Evolutionary conservation across 257 asterid genomes (phyloP).

Genomic region (Solanum acaule): DNA sequence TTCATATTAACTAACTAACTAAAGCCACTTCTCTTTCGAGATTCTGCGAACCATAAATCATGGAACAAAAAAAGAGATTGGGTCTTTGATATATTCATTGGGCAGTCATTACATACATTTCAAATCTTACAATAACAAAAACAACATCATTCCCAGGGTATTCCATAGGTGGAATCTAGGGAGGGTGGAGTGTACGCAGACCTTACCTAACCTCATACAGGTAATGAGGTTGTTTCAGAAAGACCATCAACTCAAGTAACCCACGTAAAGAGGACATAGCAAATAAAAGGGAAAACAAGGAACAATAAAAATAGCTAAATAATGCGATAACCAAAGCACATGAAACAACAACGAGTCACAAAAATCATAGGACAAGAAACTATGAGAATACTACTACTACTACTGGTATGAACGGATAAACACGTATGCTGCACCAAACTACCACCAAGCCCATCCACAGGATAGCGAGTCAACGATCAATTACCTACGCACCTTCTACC

Average conservation of each 20-base stretch:
- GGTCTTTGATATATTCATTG: not conserved
- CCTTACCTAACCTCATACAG: not conserved
- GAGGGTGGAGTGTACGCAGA: not conserved
- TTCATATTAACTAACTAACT: not conserved
- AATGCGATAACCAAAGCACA: not conserved
- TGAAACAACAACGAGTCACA: not conserved
- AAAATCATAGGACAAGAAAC: not conserved
- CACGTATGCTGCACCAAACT: not conserved
- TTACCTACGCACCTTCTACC: not conserved
- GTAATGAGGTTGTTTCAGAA: not conserved
- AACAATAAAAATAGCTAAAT: not conserved
- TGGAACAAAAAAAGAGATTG: not conserved
- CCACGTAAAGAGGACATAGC: not conserved
- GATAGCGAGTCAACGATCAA: not conserved
- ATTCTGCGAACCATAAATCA: not conserved
- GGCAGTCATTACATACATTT: not conserved
- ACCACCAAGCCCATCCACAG: not conserved
- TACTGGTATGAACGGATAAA: not conserved
- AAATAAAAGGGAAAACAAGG: not conserved
- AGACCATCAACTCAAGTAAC: not conserved
- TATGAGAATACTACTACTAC: not conserved
- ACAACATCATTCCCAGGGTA: not conserved
- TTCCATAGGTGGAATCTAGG: not conserved
- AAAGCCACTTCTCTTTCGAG: not conserved
- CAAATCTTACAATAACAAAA: not conserved